These are phyloP conservation scores for Pseudonectria foliicola DNA, from an alignment of 2,329 filamentous ascomycete genomes.

Conservation along the genomic window DNA sequence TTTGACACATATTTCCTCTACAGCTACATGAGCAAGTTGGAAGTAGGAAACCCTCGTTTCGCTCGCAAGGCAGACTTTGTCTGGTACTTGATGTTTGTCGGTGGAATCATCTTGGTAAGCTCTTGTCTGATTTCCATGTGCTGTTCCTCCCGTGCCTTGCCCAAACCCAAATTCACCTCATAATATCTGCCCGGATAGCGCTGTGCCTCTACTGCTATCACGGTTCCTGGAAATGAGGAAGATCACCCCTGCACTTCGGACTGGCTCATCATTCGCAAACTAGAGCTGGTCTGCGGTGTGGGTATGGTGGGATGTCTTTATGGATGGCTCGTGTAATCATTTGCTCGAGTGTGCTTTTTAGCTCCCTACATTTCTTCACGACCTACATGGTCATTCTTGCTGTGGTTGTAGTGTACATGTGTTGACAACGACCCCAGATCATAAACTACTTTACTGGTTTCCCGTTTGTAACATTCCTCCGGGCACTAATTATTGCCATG, in stretches of 20 bases:
- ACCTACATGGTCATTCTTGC: conserved; percentile 10
- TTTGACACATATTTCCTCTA: conserved; percentile 73
- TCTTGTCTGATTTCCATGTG: conserved; percentile 18
- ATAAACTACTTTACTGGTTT: conserved; percentile 27
- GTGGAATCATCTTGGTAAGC: conserved; percentile 71
- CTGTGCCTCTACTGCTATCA: conserved; percentile 58
- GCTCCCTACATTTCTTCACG: conserved; percentile 51
- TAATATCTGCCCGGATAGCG: conserved; percentile 75
- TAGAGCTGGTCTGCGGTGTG: conserved; percentile 55
- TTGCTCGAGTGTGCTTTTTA: conserved; percentile 52
- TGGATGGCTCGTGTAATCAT: conserved; percentile 60
- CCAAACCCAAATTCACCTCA: conserved; percentile 34
- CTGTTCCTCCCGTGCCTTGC: conserved; percentile 10
- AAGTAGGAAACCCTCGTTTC: conserved; percentile 66
- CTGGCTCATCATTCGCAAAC: conserved; percentile 62
- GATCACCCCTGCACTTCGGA: conserved; percentile 61
- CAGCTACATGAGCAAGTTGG: conserved; percentile 68
- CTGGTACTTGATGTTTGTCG: conserved; percentile 71
- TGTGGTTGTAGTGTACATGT: conserved; percentile 9
- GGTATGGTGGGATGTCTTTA: conserved; percentile 70
- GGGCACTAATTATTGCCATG: conserved; percentile 70
- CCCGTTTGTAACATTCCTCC: conserved; percentile 40
- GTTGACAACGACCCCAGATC: conserved; percentile 22
- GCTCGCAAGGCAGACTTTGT: conserved; percentile 69
- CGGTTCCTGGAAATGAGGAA: conserved; percentile 82